phyloP scores from a whole-genome alignment of 495 filamentous ascomycete genomes.

The Aspergillus mulundensis region DNA sequence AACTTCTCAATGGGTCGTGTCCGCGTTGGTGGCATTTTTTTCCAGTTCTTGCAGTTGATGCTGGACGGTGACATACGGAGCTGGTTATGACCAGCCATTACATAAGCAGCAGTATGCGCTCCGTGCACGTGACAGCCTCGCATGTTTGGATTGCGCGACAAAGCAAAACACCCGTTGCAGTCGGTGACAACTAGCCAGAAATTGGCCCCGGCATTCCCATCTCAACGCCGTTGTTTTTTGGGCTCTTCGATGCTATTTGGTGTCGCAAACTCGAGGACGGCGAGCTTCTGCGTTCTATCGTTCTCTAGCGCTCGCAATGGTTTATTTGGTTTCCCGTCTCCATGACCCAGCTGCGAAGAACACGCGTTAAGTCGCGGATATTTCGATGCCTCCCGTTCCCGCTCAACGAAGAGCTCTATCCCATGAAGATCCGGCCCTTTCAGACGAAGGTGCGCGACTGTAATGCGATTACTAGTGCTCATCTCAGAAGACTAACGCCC shows the following conservation, averaged over 20 bases:
- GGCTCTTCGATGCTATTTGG: constrained; percentile 4
- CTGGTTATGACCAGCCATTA: constrained; percentile 1
- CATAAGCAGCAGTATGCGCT: constrained; percentile 6
- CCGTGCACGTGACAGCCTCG: constrained; percentile 15
- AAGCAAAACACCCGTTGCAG: constrained; percentile 11
- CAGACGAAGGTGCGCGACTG: constrained; percentile 58
- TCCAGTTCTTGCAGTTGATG: neutral
- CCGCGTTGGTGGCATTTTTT: constrained; percentile 18
- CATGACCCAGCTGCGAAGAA: constrained; percentile 50
- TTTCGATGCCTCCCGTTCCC: constrained; percentile 58
- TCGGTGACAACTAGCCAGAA: constrained; percentile 6
- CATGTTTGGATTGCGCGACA: constrained; percentile 16
- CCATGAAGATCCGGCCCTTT: constrained; percentile 47
- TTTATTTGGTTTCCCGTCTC: constrained; percentile 41
- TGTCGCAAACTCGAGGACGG: constrained; percentile 16
- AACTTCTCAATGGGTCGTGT: constrained; percentile 83
- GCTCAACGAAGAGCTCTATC: constrained; percentile 47
- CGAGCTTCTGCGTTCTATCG: constrained; percentile 11
- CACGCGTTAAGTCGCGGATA: constrained; percentile 49
- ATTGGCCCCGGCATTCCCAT: neutral
- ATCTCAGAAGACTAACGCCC: neutral
- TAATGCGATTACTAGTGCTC: neutral
- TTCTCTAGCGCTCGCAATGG: constrained; percentile 35
- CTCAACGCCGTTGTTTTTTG: neutral
- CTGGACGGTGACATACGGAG: neutral